Conservation (phyloP, 169 alveolate species). For the Eimeria falciformis region DNA sequence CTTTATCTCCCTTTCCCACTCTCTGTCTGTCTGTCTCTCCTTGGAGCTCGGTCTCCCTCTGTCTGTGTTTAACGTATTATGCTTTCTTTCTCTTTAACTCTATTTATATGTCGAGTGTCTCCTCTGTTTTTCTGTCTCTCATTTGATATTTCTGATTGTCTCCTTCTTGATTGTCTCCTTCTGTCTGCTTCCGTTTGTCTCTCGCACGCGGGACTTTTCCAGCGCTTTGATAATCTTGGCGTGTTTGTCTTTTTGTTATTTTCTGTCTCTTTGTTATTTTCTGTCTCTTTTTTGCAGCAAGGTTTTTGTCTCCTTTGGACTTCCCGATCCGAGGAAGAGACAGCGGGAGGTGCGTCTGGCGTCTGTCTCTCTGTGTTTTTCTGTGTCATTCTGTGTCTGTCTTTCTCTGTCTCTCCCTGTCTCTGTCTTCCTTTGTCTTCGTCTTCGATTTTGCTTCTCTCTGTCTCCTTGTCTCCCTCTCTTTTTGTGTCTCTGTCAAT, state of each 20-base stretch:
- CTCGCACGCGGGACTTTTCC: background rate
- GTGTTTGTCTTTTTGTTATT: background rate
- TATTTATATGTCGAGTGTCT: background rate
- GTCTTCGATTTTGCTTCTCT: background rate
- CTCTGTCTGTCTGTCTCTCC: too few relatives aligned
- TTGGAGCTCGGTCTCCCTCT: too few relatives aligned
- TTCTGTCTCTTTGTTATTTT: background rate
- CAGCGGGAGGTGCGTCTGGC: conserved; percentile 61
- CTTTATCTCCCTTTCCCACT: too few relatives aligned
- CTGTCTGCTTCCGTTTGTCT: background rate
- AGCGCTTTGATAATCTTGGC: background rate
- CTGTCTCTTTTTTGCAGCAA: conserved; percentile 40
- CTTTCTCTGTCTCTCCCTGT: background rate
- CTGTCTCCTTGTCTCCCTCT: background rate
- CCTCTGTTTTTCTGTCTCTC: background rate
- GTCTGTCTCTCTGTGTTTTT: background rate
- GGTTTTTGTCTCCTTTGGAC: conserved; percentile 34
- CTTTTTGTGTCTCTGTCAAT: too few relatives aligned
- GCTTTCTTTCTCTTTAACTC: background rate
- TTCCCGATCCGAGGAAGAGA: conserved; percentile 70
- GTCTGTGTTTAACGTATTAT: too few relatives aligned
- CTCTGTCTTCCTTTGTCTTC: background rate
- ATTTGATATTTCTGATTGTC: too few relatives aligned
- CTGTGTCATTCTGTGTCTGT: background rate
- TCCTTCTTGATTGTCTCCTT: too few relatives aligned